Conservation (phyloP, 225 moss, liverwort and hornwort genomes). For the Takakia lepidozioides region DNA sequence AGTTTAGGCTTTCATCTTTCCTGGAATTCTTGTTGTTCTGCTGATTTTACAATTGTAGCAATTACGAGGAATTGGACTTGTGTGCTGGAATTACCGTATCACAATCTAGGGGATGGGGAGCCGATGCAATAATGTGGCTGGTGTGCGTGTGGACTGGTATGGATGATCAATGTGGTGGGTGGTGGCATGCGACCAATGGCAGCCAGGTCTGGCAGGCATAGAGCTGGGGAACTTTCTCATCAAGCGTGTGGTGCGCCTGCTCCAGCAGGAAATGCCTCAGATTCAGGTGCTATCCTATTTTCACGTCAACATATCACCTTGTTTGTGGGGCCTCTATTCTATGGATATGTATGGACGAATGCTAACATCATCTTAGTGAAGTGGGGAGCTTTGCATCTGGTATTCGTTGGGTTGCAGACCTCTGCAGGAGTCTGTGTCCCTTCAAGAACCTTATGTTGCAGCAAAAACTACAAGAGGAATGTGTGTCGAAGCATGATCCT, state of each 20-base stretch:
- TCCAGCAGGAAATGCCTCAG: slow-evolving; percentile 73
- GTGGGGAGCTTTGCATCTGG: too few species aligned
- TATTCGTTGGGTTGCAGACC: neutral
- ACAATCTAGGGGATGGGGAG: too few species aligned
- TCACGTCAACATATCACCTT: neutral
- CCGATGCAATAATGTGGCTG: neutral
- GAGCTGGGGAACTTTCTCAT: slow-evolving; percentile 93
- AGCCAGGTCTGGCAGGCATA: slow-evolving; percentile 93
- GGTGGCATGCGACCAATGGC: slow-evolving; percentile 25
- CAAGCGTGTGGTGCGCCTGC: slow-evolving; percentile 75
- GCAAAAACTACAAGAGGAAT: neutral
- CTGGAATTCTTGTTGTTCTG: too few species aligned
- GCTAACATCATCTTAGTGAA: too few species aligned
- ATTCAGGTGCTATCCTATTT: slow-evolving; percentile 45
- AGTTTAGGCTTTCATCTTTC: too few species aligned
- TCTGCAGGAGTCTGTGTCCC: slow-evolving; percentile 2
- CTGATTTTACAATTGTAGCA: too few species aligned
- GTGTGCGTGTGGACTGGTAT: neutral
- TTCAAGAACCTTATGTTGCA: slow-evolving; percentile 2
- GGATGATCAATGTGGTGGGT: slow-evolving; percentile 5
- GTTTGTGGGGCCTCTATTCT: neutral
- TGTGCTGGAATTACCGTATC: too few species aligned
- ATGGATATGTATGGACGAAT: neutral
- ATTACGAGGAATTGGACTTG: too few species aligned
- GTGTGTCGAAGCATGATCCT: too few species aligned